Evolutionary conservation across 495 filamentous ascomycete genomes (phyloP), one percentile per base, ranked within the genome.

Genomic region (Neurospora sp.): DNA sequence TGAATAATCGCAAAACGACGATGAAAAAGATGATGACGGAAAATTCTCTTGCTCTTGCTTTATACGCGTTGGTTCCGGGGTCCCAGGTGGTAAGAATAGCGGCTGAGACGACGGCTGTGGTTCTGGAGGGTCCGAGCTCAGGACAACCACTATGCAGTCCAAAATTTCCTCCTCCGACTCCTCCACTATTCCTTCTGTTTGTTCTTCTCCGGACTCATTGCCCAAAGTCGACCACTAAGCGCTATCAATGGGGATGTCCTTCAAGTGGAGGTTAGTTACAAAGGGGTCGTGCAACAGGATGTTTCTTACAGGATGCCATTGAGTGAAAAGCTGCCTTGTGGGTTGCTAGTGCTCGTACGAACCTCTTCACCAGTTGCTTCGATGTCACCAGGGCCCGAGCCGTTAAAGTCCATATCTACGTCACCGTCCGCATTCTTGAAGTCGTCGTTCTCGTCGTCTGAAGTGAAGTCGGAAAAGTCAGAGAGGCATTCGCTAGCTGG

Each of bases 211-310:
- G 44, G 41, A 44, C 44, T 37, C 61, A 48, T 72, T 40, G 71
- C 71, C 72, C 68, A 73, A 40, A 73, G 69, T 53, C 72, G 72
- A 73, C 72, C 61, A 69, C 72, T 73, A 70, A 73, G n/a, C 41
- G 66, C 69, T 69, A 73, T 73, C 68, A 73, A 73, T 46, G 66
- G 66, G 72, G n/a, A 48, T 70, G 72, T 61, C 72, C 72, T 73
- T 73, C 48, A 66, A 66, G 14, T 66, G 53, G 53, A 7, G 53
- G 53, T 66, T 66, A 66, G 53, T 66, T 35, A 66, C 53, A 66
- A 66, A 66, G 53, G 27, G 53, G 53, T 37, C 27, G 53, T 35
- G 53, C 53, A 66, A 66, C 53, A 35, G 27, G 53, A 9, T 35
- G 53, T 66, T 31, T 66, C 53, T 66, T 66, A 35, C 53, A 66